Percentiles rank a stretch among this genome's conserved stretches.
Conservation (phyloP, 73 alveolate species). For the Paramecium sonneborni region DNA sequence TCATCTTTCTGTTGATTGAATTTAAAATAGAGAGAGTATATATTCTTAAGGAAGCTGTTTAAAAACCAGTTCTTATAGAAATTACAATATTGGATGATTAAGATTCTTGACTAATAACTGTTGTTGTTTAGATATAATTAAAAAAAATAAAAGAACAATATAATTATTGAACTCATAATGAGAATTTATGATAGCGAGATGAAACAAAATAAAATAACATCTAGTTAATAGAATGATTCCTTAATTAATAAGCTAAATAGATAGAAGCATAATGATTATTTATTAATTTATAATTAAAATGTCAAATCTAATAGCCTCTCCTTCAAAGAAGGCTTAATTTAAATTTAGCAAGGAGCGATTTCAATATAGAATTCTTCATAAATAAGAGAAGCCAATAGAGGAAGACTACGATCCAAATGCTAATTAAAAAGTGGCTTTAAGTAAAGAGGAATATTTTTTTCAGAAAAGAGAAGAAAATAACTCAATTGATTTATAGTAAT, state of each 20-base stretch:
- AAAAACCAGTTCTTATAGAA: too few species aligned
- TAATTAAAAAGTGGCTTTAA: not conserved
- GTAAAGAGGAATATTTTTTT: not conserved
- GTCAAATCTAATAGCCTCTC: slow-evolving; percentile 8
- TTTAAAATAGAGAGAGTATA: not conserved
- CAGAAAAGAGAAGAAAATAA: not conserved
- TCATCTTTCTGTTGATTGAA: not conserved
- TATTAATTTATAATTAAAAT: not conserved
- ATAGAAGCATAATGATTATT: not conserved
- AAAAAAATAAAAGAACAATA: too few species aligned
- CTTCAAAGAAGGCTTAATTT: slow-evolving; percentile 52
- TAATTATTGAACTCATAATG: too few species aligned
- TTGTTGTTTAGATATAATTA: too few species aligned
- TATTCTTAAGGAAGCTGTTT: too few species aligned
- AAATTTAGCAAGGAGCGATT: slow-evolving; percentile 56
- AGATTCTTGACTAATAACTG: too few species aligned
- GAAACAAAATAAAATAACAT: too few species aligned
- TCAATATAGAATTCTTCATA: slow-evolving; percentile 3
- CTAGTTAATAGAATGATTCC: not conserved
- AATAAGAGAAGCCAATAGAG: slow-evolving; percentile 24
- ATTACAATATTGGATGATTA: too few species aligned
- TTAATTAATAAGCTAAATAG: not conserved
- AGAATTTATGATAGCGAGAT: too few species aligned
- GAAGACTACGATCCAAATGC: slow-evolving; percentile 10
- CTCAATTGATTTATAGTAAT: not conserved